phyloP scores from a whole-genome alignment of 2,329 filamentous ascomycete species.

The Phialophora tarda region DNA sequence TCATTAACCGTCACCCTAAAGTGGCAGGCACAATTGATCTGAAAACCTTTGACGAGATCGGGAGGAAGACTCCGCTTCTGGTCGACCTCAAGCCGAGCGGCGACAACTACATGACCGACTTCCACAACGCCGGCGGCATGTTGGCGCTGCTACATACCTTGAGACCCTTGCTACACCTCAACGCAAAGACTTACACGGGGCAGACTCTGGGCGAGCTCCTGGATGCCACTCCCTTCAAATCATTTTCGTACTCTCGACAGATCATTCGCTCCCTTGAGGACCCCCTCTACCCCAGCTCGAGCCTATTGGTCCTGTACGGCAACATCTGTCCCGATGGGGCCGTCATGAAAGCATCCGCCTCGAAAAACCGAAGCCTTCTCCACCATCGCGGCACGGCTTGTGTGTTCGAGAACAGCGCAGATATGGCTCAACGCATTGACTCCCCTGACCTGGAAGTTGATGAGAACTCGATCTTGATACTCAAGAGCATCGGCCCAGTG shows the following conservation, averaged over 20 bases:
- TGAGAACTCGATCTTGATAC: constrained; percentile 53
- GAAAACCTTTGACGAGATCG: constrained; percentile 56
- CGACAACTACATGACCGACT: constrained; percentile 62
- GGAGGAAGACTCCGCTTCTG: constrained; percentile 54
- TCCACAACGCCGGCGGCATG: constrained; percentile 61
- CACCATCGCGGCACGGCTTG: constrained; percentile 54
- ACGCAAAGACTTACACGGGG: constrained; percentile 55
- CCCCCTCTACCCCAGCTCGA: constrained; percentile 54
- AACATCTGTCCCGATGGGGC: constrained; percentile 58
- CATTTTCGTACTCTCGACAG: constrained; percentile 49
- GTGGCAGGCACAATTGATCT: constrained; percentile 54
- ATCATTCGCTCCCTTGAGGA: constrained; percentile 54
- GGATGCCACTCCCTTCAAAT: constrained; percentile 50
- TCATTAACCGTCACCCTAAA: constrained; percentile 60
- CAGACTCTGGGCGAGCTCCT: constrained; percentile 56
- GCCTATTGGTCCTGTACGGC: constrained; percentile 54
- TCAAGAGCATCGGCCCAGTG: constrained; percentile 58
- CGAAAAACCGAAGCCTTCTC: constrained; percentile 54
- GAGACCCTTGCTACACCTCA: constrained; percentile 53
- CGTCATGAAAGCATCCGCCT: constrained; percentile 58
- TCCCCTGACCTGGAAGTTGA: constrained; percentile 52
- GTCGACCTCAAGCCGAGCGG: constrained; percentile 61
- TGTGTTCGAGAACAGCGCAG: constrained; percentile 56
- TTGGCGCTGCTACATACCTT: constrained; percentile 54
- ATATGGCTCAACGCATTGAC: constrained; percentile 55